These are phyloP conservation scores for Chrysoporthe cubensis DNA, from an alignment of 2,329 filamentous ascomycete species.

Conservation along the genomic window DNA sequence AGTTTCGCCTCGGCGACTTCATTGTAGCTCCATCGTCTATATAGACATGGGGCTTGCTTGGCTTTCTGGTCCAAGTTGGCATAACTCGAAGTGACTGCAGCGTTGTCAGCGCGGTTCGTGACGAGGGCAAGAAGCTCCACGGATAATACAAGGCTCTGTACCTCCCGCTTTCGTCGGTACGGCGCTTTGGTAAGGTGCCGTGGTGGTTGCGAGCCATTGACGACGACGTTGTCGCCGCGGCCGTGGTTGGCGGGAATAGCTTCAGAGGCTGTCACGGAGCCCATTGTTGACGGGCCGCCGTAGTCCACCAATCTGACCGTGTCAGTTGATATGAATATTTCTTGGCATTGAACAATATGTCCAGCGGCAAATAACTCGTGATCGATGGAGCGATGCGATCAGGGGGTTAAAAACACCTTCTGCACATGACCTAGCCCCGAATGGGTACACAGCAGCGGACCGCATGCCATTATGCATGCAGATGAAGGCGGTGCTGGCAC, in stretches of 20 bases:
- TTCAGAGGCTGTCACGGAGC: not conserved
- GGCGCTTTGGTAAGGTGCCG: too few relatives aligned
- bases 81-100: not conserved
- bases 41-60: not conserved
- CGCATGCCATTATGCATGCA: not conserved
- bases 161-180: not conserved
- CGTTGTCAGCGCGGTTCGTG: not conserved
- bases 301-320: slow-evolving; percentile 12
- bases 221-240: not conserved
- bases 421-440: not conserved
- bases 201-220: not conserved
- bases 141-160: slow-evolving; percentile 1
- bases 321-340: not conserved
- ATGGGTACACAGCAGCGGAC: not conserved
- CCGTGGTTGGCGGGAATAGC: slow-evolving; percentile 17
- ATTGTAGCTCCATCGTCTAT: not conserved
- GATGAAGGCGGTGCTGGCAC: not conserved
- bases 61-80: not conserved
- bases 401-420: not conserved
- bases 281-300: slow-evolving; percentile 5
- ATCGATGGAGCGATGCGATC: not conserved
- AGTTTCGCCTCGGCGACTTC: not conserved
- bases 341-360: not conserved
- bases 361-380: not conserved
- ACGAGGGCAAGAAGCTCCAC: slow-evolving; percentile 4